A percentile compares a stretch with the other conserved stretches of the same genome.
Conservation (phyloP, 148 eudicot species). For the Drosera capensis region DNA sequence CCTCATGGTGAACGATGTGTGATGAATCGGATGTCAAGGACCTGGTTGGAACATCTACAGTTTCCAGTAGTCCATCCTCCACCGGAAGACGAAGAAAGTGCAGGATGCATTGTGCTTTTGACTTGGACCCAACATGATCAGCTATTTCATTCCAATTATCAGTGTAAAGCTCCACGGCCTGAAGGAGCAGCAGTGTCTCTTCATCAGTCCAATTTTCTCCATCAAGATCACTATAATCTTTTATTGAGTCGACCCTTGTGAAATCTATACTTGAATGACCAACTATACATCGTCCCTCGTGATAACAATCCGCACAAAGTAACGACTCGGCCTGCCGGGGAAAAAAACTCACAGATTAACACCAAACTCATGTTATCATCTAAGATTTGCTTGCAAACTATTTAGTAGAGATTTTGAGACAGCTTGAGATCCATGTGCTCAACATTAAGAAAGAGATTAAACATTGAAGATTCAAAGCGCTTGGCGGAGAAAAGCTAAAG, state of each 20-base stretch:
- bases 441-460: no score
- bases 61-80: conserved; percentile 57
- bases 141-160: conserved; percentile 95
- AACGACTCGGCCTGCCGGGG: conserved; percentile 51
- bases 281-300: conserved; percentile 60
- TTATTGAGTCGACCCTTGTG: conserved; percentile 34
- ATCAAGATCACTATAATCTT: conserved; percentile 56
- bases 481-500: no score
- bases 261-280: conserved; percentile 94
- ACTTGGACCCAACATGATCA: conserved; percentile 78
- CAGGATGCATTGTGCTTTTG: conserved; percentile 87
- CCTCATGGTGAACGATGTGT: neutral
- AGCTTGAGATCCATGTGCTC: no score
- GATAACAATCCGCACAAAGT: conserved; percentile 73
- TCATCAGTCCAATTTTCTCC: conserved; percentile 82
- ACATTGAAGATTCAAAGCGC: no score
- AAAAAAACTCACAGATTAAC: neutral
- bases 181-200: conserved; percentile 77
- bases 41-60: conserved; percentile 38
- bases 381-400: no score
- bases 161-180: conserved; percentile 59
- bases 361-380: no score
- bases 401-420: no score
- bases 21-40: conserved; percentile 1
- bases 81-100: conserved; percentile 74